These are phyloP conservation scores for Collybia sp. DNA, from an alignment of 768 basidiomycete genomes.

Conservation along the genomic window DNA sequence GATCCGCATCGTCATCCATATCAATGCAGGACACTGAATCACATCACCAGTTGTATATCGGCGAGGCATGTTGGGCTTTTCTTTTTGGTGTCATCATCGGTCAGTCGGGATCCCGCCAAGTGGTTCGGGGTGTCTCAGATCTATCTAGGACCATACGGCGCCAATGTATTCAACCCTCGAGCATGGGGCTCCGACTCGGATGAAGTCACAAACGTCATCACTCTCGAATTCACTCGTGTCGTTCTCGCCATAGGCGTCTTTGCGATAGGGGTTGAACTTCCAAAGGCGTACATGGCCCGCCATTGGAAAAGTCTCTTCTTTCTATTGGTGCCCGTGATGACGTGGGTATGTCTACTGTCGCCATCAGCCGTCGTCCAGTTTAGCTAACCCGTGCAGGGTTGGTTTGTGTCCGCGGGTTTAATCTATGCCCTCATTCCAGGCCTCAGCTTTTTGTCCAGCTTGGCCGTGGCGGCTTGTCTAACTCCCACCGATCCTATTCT, in stretches of 20 bases:
- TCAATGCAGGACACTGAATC: conserved; percentile 4
- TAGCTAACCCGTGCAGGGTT: conserved; percentile 53
- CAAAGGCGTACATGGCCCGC: conserved; percentile 89
- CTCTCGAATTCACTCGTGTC: conserved; percentile 87
- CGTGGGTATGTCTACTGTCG: conserved; percentile 47
- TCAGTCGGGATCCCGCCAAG: conserved; percentile 22
- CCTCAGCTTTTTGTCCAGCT: conserved; percentile 82
- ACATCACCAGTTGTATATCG: conserved; percentile 69
- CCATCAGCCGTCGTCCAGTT: conserved; percentile 6
- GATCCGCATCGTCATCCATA: background rate
- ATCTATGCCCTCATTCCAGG: conserved; percentile 91
- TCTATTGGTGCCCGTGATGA: conserved; percentile 78
- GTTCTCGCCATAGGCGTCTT: conserved; percentile 97
- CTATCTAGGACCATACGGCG: conserved; percentile 70
- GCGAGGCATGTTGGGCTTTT: conserved; percentile 96
- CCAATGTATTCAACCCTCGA: conserved; percentile 77
- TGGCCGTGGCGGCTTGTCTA: conserved; percentile 89
- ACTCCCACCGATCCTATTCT: conserved; percentile 95
- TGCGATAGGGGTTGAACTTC: conserved; percentile 96
- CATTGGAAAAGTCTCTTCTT: conserved; percentile 91
- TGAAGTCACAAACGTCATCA: conserved; percentile 64
- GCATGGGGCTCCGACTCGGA: conserved; percentile 57
- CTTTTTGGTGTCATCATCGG: conserved; percentile 89
- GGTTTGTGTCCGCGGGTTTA: conserved; percentile 88
- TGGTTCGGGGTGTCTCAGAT: background rate